phyloP scores from a whole-genome alignment of 2,329 filamentous ascomycete species.

The Lojkania enalia region DNA sequence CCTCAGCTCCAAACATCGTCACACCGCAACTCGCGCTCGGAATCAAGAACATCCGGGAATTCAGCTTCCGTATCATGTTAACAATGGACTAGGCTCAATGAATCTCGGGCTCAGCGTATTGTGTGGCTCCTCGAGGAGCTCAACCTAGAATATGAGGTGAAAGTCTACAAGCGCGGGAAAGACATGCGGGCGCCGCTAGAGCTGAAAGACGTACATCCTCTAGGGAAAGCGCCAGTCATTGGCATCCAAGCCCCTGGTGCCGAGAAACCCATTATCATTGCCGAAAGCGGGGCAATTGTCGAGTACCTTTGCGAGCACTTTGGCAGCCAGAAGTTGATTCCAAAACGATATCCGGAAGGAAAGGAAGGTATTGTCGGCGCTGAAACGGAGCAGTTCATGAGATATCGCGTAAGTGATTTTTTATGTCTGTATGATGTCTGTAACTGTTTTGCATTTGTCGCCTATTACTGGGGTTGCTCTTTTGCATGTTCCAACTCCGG shows the following conservation, averaged over 20 bases:
- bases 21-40: slow-evolving; percentile 1
- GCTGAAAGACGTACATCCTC: slow-evolving; percentile 75
- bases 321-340: slow-evolving; percentile 53
- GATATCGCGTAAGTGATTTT: slow-evolving; percentile 52
- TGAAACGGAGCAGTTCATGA: slow-evolving; percentile 63
- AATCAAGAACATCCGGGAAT: slow-evolving; percentile 7
- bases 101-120: slow-evolving; percentile 80
- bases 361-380: slow-evolving; percentile 59
- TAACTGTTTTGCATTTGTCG: too few species aligned
- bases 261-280: slow-evolving; percentile 64
- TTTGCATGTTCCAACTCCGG: too few species aligned
- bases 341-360: slow-evolving; percentile 56
- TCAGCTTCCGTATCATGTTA: slow-evolving; percentile 9
- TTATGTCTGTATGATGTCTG: too few species aligned
- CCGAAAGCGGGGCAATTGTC: slow-evolving; percentile 79
- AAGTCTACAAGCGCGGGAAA: slow-evolving; percentile 71
- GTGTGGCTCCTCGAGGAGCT: slow-evolving; percentile 87
- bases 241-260: slow-evolving; percentile 59
- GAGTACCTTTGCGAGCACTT: slow-evolving; percentile 80
- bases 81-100: slow-evolving; percentile 66
- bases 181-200: slow-evolving; percentile 73
- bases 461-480: background rate
- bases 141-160: slow-evolving; percentile 75
- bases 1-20: background rate
- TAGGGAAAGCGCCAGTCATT: slow-evolving; percentile 85